These are phyloP conservation scores for Scutellaria baicalensis DNA, from an alignment of 257 asterid genomes.

Conservation along the genomic window DNA sequence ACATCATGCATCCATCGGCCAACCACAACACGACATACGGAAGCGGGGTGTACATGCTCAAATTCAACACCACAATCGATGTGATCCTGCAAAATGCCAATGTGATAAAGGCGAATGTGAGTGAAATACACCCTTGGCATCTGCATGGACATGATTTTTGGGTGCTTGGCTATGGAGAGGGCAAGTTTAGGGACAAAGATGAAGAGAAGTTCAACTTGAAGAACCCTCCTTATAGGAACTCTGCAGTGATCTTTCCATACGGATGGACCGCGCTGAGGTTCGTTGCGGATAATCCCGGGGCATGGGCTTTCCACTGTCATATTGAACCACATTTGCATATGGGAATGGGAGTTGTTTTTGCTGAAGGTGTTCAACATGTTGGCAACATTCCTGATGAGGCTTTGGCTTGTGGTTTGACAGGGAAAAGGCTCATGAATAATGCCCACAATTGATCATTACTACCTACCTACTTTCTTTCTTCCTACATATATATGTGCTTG, in stretches of 20 bases:
- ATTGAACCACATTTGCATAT: conserved; percentile 72
- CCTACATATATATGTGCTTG: too few relatives aligned
- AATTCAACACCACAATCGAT: conserved; percentile 52
- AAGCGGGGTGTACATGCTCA: conserved; percentile 46
- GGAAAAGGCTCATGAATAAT: conserved; percentile 33
- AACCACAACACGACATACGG: conserved; percentile 57
- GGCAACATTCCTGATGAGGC: conserved; percentile 44
- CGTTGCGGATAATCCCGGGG: conserved; percentile 75
- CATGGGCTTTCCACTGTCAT: conserved; percentile 84
- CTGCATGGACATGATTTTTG: conserved; percentile 84
- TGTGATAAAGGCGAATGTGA: conserved; percentile 34
- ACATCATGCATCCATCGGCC: conserved; percentile 41
- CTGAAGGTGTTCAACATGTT: conserved; percentile 42
- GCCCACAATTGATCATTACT: too few relatives aligned
- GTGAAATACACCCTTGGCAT: conserved; percentile 93
- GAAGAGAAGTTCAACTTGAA: conserved; percentile 37
- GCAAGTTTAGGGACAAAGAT: conserved; percentile 41
- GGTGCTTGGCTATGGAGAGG: conserved; percentile 76
- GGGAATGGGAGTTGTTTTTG: conserved; percentile 83
- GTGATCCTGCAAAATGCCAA: conserved; percentile 75
- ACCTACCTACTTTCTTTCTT: too few relatives aligned
- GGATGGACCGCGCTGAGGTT: conserved; percentile 90
- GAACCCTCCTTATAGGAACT: conserved; percentile 65
- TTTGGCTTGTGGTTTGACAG: conserved; percentile 52
- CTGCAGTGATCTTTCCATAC: conserved; percentile 55